Base-by-base conservation (phyloP, 73 alveolate species). In the Blepharisma japonicum region DNA sequence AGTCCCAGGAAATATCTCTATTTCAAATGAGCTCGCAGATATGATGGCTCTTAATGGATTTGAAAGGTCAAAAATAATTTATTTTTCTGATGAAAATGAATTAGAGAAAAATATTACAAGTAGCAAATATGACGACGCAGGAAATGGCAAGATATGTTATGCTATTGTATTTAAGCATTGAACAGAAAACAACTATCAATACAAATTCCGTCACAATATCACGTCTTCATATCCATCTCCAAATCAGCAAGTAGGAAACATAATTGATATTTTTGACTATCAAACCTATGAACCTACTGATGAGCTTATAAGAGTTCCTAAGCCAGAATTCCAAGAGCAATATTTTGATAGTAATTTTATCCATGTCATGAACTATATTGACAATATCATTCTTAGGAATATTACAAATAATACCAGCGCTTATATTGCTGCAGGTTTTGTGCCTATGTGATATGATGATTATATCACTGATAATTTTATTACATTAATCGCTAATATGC, bases 11-110 rank as follows among this genome's bases (percentile, higher is more conserved):
- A 14, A 86, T 90, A 20, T 79, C 89, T 68, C 76, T 88, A 25
- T 47, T 84, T 49, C 83, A 80, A 66, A 94, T 91, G 45, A 83
- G 90, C 80, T 80, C 91, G 77, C 89, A 88, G 74, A 89, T 97
- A 55, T 67, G 76, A 11, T 68, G 81, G 55, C 68, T 85, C 2
- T 56, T 85, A 23, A 86, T 78, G 53, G 87, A 84, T 8, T 20
- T 27, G 38, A 45, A 45, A 55, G 39, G 21, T 55, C 14, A 23
- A 14, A 27, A 55, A 55, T 11, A 8, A 45, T 8, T 23, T 39
- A 27, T 14, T 7, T 45, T 71, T 45, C 39, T 71, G 21, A 68
- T 45, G 21, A 45, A 71, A 21, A 71, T 45, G 18, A 21, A 45
- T 38, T 45, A 71, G 71, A 68, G 71, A 14, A 71, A 71, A 46